These are phyloP conservation scores for Cryphonectria nitschkei DNA, from an alignment of 2,329 filamentous ascomycete genomes.

Conservation along the genomic window DNA sequence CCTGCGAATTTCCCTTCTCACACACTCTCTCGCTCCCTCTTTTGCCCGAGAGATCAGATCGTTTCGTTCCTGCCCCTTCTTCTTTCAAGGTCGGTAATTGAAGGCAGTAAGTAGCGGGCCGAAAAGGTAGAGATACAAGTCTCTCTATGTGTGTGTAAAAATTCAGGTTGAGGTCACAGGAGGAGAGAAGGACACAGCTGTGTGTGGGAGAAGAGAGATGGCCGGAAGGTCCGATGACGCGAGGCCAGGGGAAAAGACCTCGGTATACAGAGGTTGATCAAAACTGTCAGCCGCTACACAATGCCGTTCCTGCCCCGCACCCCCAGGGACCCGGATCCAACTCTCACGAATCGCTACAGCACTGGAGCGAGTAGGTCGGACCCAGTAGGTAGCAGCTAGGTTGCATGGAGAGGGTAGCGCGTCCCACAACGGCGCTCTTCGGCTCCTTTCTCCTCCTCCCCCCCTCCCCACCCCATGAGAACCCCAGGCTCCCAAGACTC, in stretches of 20 bases:
- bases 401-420: neutral
- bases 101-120: neutral
- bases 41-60: neutral
- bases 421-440: neutral
- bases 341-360: neutral
- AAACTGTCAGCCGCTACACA: neutral
- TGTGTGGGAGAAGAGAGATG: neutral
- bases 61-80: neutral
- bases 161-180: neutral
- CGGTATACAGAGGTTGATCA: neutral
- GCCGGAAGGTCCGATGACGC: neutral
- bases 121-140: neutral
- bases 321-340: neutral
- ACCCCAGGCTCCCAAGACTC: neutral
- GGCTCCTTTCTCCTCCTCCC: too few relatives aligned
- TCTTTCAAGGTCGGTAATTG: neutral
- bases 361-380: neutral
- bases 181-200: neutral
- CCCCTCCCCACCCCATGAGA: neutral
- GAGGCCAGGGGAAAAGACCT: neutral
- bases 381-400: neutral
- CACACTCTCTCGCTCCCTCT: neutral
- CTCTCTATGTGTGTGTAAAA: neutral
- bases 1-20: neutral
- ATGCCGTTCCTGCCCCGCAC: constrained; percentile 2